These are phyloP conservation scores for Mycena olivaceomarginata DNA, from an alignment of 768 basidiomycete genomes.

Conservation along the genomic window DNA sequence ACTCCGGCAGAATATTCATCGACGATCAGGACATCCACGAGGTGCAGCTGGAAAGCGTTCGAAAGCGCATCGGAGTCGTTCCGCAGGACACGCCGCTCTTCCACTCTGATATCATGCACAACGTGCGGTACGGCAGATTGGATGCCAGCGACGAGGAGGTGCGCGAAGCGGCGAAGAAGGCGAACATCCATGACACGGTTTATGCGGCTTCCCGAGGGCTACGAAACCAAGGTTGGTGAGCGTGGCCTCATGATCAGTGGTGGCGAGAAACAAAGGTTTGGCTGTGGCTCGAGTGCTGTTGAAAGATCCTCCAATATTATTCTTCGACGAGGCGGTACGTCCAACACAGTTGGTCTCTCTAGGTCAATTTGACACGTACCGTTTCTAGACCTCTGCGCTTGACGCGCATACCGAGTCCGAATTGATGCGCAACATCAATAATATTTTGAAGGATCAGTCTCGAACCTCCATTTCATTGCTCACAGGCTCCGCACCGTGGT, in stretches of 20 bases:
- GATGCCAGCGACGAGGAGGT: conserved; percentile 95
- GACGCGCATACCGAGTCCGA: conserved; percentile 97
- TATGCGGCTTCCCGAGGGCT: conserved; percentile 88
- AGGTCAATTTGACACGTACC: conserved; percentile 13
- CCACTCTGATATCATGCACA: conserved; percentile 96
- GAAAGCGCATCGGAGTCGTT: conserved; percentile 91
- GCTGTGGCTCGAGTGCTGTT: conserved; percentile 95
- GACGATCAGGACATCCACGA: conserved; percentile 92
- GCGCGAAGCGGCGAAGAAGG: conserved; percentile 86
- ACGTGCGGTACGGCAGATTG: conserved; percentile 93
- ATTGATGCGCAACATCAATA: conserved; percentile 95
- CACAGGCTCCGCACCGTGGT: conserved; percentile 93
- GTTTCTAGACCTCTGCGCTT: conserved; percentile 90
- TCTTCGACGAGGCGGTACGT: conserved; percentile 98
- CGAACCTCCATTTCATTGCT: conserved; percentile 97
- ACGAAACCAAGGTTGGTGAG: conserved; percentile 95
- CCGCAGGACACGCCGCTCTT: conserved; percentile 99
- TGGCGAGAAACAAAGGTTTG: conserved; percentile 96
- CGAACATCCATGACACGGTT: conserved; percentile 94
- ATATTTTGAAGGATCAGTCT: conserved; percentile 81
- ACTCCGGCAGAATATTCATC: conserved; percentile 86
- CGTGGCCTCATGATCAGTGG: conserved; percentile 98
- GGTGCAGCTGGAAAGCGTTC: conserved; percentile 82
- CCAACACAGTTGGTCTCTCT: conserved; percentile 8
- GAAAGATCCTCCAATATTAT: conserved; percentile 96